phyloP scores from a whole-genome alignment of 2,329 filamentous ascomycete genomes.

The Microdochium bolleyi region DNA sequence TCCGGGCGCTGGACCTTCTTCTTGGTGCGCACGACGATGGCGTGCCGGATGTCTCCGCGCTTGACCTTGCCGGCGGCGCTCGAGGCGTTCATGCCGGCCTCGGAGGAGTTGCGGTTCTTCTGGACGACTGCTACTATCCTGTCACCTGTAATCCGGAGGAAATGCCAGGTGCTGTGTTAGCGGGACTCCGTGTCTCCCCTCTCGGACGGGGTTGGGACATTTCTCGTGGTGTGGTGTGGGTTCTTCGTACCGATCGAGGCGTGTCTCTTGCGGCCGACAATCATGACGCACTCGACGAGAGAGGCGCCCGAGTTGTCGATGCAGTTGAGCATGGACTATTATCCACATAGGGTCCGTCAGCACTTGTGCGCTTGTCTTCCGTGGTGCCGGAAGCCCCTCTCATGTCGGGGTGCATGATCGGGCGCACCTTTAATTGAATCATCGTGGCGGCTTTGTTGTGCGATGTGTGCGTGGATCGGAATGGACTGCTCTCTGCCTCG shows the following conservation, averaged over 20 bases:
- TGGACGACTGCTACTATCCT: slow-evolving; percentile 96
- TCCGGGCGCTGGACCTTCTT: slow-evolving; percentile 84
- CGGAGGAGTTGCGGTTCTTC: slow-evolving; percentile 78
- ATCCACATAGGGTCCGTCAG: not conserved
- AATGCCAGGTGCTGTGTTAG: not conserved
- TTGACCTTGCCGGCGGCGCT: slow-evolving; percentile 85
- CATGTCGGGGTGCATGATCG: not conserved
- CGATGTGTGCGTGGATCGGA: not conserved
- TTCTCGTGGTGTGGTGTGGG: no score
- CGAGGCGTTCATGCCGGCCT: slow-evolving; percentile 63
- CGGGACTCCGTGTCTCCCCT: not conserved
- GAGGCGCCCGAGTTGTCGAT: slow-evolving; percentile 99
- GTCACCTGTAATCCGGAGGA: slow-evolving; percentile 55
- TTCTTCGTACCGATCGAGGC: slow-evolving; percentile 72
- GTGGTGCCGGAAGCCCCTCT: fast-evolving
- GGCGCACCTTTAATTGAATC: slow-evolving; percentile 84
- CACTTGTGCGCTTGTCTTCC: no score
- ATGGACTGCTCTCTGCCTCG: not conserved
- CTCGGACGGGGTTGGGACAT: not conserved
- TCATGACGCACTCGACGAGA: slow-evolving; percentile 90
- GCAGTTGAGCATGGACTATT: slow-evolving; percentile 92
- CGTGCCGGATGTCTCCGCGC: slow-evolving; percentile 92
- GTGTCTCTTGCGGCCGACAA: slow-evolving; percentile 81
- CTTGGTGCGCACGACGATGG: slow-evolving; percentile 84
- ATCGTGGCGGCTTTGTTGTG: slow-evolving; percentile 44